phyloP scores from a whole-genome alignment of 805 yeast genomes.

The Cyberlindnera maritima region DNA sequence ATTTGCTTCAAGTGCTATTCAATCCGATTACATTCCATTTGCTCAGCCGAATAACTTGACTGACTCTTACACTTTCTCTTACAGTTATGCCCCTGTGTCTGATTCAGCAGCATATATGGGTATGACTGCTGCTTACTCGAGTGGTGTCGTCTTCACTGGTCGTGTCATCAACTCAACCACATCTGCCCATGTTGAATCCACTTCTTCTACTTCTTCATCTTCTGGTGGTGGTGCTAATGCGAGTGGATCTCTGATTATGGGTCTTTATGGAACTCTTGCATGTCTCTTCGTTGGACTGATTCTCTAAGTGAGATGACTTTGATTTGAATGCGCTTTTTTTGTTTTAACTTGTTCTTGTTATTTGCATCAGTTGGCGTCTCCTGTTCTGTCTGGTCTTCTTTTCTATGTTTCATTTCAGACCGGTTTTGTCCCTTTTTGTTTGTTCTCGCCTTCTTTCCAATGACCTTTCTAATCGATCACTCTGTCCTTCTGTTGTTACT shows the following conservation, averaged over 20 bases:
- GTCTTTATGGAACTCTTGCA: not conserved
- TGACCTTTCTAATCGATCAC: too few relatives aligned
- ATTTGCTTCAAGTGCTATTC: slow-evolving; percentile 28
- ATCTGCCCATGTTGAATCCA: not conserved
- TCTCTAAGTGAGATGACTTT: not conserved
- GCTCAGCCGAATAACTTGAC: slow-evolving; percentile 37
- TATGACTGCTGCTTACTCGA: slow-evolving; percentile 14
- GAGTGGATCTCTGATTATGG: not conserved
- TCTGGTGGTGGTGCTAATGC: not conserved
- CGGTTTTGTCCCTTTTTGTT: not conserved
- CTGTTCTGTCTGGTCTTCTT: too few relatives aligned
- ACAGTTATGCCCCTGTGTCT: not conserved
- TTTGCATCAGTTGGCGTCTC: not conserved
- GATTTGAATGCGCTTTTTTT: too few relatives aligned
- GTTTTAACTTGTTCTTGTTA: not conserved
- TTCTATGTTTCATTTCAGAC: too few relatives aligned
- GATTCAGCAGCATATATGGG: slow-evolving; percentile 4
- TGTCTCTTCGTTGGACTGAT: slow-evolving; percentile 7
- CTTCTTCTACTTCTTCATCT: not conserved
- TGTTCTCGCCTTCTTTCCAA: not conserved
- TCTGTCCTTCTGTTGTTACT: not conserved
- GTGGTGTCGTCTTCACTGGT: slow-evolving; percentile 20
- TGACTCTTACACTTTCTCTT: slow-evolving; percentile 11
- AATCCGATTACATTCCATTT: slow-evolving; percentile 48
- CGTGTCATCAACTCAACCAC: slow-evolving; percentile 10